Percentiles rank a stretch among this genome's conserved stretches.
These are phyloP conservation scores for Vanrija humicola DNA, from an alignment of 1,284 basidiomycete genomes.

Conservation along the genomic window DNA sequence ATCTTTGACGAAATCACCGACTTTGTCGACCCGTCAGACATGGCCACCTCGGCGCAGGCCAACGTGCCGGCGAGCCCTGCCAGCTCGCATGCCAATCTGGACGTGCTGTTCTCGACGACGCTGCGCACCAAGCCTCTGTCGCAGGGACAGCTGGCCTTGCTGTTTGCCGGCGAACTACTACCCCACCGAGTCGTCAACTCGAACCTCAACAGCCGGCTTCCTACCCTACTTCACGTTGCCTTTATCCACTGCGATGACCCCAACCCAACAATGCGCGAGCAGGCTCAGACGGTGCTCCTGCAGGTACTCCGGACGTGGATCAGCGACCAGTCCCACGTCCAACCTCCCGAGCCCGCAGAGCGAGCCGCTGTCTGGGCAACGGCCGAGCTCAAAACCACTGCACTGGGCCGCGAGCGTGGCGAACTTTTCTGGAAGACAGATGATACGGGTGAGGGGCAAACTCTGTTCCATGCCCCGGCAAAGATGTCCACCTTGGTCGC, in stretches of 20 bases:
- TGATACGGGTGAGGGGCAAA: slow-evolving; percentile 50
- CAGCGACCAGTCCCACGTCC: slow-evolving; percentile 43
- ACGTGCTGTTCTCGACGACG: slow-evolving; percentile 36
- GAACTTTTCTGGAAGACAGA: slow-evolving; percentile 69
- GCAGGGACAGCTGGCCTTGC: slow-evolving; percentile 79
- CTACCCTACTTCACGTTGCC: slow-evolving; percentile 72
- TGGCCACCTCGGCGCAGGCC: slow-evolving; percentile 64
- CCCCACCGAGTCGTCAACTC: slow-evolving; percentile 71
- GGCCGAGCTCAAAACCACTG: slow-evolving; percentile 58
- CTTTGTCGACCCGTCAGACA: slow-evolving; percentile 76
- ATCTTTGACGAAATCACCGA: slow-evolving; percentile 80
- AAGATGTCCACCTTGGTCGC: slow-evolving; percentile 69
- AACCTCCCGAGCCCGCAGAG: slow-evolving; percentile 18
- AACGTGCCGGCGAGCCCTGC: slow-evolving; percentile 69
- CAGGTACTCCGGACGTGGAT: slow-evolving; percentile 75
- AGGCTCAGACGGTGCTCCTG: slow-evolving; percentile 70
- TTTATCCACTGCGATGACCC: slow-evolving; percentile 81
- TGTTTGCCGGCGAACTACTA: slow-evolving; percentile 78
- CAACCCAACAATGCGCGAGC: slow-evolving; percentile 62
- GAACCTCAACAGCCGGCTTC: slow-evolving; percentile 60
- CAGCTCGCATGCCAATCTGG: slow-evolving; percentile 39
- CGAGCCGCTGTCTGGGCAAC: slow-evolving; percentile 25
- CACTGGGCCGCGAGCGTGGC: slow-evolving; percentile 43
- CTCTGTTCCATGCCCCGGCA: slow-evolving; percentile 50
- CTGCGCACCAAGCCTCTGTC: slow-evolving; percentile 52